phyloP scores from a whole-genome alignment of 75 land plant species.

The Cryptomeria japonica region DNA sequence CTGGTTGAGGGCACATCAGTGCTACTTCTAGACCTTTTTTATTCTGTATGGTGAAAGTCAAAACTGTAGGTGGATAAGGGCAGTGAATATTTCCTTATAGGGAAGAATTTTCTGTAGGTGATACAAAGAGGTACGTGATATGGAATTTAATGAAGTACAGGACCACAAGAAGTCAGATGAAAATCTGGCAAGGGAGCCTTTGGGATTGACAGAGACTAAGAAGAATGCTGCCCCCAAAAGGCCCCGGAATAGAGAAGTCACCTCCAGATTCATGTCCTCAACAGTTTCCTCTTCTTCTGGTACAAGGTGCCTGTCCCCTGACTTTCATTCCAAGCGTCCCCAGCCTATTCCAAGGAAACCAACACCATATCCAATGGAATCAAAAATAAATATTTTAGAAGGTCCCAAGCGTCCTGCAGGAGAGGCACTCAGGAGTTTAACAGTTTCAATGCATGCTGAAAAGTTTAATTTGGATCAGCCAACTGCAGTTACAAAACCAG shows the following conservation, averaged over 20 bases:
- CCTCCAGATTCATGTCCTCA: constrained; percentile 12
- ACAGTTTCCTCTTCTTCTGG: constrained; percentile 9
- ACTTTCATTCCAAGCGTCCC: not conserved
- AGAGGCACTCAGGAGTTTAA: constrained; percentile 5
- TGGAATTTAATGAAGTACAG: not conserved
- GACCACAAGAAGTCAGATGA: constrained; percentile 6
- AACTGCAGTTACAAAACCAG: not conserved
- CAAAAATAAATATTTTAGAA: not conserved
- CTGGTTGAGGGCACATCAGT: not conserved
- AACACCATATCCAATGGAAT: constrained; percentile 1
- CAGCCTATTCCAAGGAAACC: not conserved
- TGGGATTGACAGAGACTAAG: not conserved
- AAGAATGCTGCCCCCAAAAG: constrained; percentile 1
- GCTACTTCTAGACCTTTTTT: not conserved
- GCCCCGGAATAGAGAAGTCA: constrained; percentile 4
- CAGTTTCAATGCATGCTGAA: constrained; percentile 11
- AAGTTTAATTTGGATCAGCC: not conserved
- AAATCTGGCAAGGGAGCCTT: not conserved
- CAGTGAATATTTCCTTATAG: not conserved
- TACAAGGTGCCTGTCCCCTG: not conserved
- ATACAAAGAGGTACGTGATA: not conserved
- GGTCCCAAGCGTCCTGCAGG: not conserved
- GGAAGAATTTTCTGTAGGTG: not conserved
- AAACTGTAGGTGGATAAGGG: not conserved
- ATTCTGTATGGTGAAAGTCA: not conserved